These are phyloP conservation scores for Hypsizygus marmoreus DNA, from an alignment of 768 basidiomycete genomes.

Conservation along the genomic window DNA sequence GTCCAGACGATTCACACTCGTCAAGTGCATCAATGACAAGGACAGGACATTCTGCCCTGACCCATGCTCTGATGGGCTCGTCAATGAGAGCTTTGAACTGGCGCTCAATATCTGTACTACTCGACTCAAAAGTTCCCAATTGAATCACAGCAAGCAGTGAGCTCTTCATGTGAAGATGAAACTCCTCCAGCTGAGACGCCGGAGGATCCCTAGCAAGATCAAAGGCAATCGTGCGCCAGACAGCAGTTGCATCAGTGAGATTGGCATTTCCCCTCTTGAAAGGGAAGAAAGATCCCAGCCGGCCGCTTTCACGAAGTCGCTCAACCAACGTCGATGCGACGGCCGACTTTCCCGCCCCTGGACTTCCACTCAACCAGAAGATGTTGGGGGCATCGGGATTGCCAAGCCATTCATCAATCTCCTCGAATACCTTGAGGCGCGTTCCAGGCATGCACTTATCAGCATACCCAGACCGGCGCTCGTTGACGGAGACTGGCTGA, in stretches of 20 bases:
- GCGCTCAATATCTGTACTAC: not conserved
- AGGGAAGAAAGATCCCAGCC: slow-evolving; percentile 17
- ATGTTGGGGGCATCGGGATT: slow-evolving; percentile 33
- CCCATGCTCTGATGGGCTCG: not conserved
- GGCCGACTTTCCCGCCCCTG: slow-evolving; percentile 27
- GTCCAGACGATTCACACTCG: slow-evolving; percentile 18
- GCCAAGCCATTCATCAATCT: slow-evolving; percentile 30
- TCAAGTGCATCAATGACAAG: slow-evolving; percentile 29
- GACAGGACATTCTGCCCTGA: slow-evolving; percentile 1
- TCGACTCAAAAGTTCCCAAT: not conserved
- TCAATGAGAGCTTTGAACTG: not conserved
- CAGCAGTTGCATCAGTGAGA: slow-evolving; percentile 14
- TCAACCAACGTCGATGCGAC: slow-evolving; percentile 19
- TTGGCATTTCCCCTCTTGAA: slow-evolving; percentile 13
- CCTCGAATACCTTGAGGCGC: slow-evolving; percentile 15
- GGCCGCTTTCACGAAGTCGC: slow-evolving; percentile 1
- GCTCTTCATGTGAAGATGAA: not conserved
- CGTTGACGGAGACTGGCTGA: too few relatives aligned
- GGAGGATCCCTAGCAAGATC: slow-evolving; percentile 13
- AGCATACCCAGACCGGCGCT: too few relatives aligned
- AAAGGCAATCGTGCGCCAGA: slow-evolving; percentile 20
- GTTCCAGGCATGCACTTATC: too few relatives aligned
- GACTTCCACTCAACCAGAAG: slow-evolving; percentile 24
- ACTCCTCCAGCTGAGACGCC: not conserved
- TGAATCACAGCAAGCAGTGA: not conserved